Base-by-base conservation (phyloP, 106 monocot species). In the Dactylorhiza incarnata region DNA sequence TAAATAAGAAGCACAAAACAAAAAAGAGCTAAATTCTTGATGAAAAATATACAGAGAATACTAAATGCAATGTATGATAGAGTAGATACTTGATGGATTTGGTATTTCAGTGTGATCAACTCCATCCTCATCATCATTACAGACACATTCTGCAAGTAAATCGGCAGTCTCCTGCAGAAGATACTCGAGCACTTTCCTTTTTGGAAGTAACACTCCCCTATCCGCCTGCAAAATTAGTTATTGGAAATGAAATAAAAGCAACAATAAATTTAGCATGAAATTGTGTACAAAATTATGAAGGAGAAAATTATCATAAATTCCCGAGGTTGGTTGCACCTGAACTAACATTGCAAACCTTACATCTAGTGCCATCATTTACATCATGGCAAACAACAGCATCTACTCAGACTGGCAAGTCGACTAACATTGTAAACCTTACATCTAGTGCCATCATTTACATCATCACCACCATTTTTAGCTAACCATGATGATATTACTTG, bases 151-250 rank as follows among this genome's bases (percentile, higher is more conserved):
- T 71, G 74, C 69, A 80, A 77, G 45, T 49, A 91, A 87, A 84
- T 77, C 84, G 5, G 84, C 74, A 73, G 84, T 65, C 11, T 26
- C 91, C 68, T 93, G 86, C 43, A 96, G 71, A 23, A 96, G 63
- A 86, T 87, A 76, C 49, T 82, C 72, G 10, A 96, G 74, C 53
- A 87, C 71, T 80, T 89, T 86, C 29, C 54, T 87, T 76, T 83
- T 89, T 49, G 87, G 81, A 53, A 96, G 45, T 49, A 71, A 49
- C 62, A 76, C 76, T 73, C 89, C 93, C 43, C 16, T 69, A 26
- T 65, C 19, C 61, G 93, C 85, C 95, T 96, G 81, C 11, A 50
- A 12, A 72, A 5, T 51, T 61, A 79, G 68, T 55, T 78, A 68
- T 73, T 49, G 79, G 72, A 72, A 23, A 49, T 51, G 15, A 14